These are phyloP conservation scores for Botrytis pseudocinerea DNA, from an alignment of 2,329 filamentous ascomycete genomes.

Conservation along the genomic window DNA sequence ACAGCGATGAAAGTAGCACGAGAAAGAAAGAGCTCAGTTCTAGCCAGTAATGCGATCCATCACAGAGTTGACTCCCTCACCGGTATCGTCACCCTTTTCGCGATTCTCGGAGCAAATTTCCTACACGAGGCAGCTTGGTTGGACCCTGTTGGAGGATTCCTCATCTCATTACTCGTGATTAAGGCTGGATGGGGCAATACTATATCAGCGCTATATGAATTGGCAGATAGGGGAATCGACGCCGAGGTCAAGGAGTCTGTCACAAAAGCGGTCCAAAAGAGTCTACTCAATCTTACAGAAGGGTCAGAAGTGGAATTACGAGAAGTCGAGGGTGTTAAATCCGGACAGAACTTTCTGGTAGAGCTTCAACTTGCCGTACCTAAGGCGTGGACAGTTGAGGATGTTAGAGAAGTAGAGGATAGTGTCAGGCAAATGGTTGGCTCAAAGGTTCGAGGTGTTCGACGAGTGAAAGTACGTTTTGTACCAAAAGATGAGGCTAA, in stretches of 20 bases:
- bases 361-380: slow-evolving; percentile 86
- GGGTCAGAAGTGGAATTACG: slow-evolving; percentile 67
- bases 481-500: slow-evolving; percentile 63
- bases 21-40: slow-evolving; percentile 91
- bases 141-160: slow-evolving; percentile 86
- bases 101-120: slow-evolving; percentile 86
- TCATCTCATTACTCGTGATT: slow-evolving; percentile 93
- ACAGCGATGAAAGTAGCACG: slow-evolving; percentile 91
- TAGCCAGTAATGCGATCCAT: slow-evolving; percentile 94
- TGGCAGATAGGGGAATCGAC: slow-evolving; percentile 89
- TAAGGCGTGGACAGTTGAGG: slow-evolving; percentile 70
- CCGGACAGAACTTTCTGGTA: slow-evolving; percentile 92
- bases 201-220: slow-evolving; percentile 74
- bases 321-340: slow-evolving; percentile 87
- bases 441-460: slow-evolving; percentile 76
- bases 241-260: slow-evolving; percentile 76
- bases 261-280: slow-evolving; percentile 62
- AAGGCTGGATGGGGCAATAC: slow-evolving; percentile 89
- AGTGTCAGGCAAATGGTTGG: slow-evolving; percentile 72
- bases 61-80: slow-evolving; percentile 96
- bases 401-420: slow-evolving; percentile 70
- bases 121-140: slow-evolving; percentile 86
- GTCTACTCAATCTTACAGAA: slow-evolving; percentile 55
- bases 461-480: slow-evolving; percentile 81
- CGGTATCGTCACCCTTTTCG: slow-evolving; percentile 86